These are phyloP conservation scores for Mycena filopes DNA, from an alignment of 768 basidiomycete genomes.

Conservation along the genomic window DNA sequence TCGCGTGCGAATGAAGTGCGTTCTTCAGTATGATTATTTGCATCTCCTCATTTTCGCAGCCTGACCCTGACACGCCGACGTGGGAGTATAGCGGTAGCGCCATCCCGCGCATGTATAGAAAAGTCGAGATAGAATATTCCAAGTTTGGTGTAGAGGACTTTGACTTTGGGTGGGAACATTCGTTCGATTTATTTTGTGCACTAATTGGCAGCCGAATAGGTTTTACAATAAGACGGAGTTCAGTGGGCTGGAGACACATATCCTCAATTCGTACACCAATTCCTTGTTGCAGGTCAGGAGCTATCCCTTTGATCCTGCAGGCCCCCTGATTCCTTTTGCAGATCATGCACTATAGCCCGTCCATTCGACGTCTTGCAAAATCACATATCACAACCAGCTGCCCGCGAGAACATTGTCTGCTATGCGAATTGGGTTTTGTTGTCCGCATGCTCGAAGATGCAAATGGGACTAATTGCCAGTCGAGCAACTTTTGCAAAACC, in stretches of 20 bases:
- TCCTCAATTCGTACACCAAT: conserved; percentile 97
- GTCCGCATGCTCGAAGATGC: conserved; percentile 97
- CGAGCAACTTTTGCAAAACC: conserved; percentile 96
- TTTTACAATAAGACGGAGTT: conserved; percentile 94
- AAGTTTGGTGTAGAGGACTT: conserved; percentile 99
- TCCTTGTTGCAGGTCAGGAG: conserved; percentile 26
- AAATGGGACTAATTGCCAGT: conserved; percentile 92
- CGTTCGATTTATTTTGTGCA: not conserved
- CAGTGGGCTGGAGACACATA: conserved; percentile 96
- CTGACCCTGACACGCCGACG: conserved; percentile 63
- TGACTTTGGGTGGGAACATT: conserved; percentile 83
- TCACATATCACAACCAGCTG: conserved; percentile 93
- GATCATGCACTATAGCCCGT: conserved; percentile 84
- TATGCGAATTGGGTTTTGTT: conserved; percentile 96
- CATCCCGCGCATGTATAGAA: conserved; percentile 85
- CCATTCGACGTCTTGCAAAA: conserved; percentile 86
- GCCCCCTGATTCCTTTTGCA: conserved; percentile 63
- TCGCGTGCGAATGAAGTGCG: conserved; percentile 59
- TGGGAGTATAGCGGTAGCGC: conserved; percentile 65
- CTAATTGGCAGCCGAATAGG: conserved; percentile 49
- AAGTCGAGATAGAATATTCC: conserved; percentile 97
- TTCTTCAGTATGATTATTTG: conserved; percentile 8
- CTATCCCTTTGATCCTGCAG: too few species aligned
- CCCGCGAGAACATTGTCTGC: conserved; percentile 88
- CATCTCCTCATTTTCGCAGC: conserved; percentile 41